phyloP scores from a whole-genome alignment of 1,284 basidiomycete species.

The Trametes polyzona region DNA sequence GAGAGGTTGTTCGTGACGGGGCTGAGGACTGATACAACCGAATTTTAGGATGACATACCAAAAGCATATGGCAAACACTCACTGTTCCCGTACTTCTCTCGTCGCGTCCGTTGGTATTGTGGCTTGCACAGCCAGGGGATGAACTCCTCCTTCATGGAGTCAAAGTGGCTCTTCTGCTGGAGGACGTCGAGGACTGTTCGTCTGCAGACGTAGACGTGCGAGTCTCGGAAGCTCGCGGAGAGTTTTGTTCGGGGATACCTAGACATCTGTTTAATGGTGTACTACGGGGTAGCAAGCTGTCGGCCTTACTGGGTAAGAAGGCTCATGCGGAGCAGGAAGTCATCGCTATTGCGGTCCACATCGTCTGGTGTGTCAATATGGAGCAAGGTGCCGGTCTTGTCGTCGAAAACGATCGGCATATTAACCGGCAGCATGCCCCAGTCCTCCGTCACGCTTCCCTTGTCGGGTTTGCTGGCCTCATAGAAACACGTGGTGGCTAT shows the following conservation, averaged over 20 bases:
- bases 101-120: conserved; percentile 69
- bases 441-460: conserved; percentile 61
- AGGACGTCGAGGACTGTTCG: conserved; percentile 76
- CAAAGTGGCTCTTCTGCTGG: conserved; percentile 67
- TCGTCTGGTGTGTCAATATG: conserved; percentile 72
- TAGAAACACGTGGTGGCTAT: conserved; percentile 85
- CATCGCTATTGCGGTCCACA: conserved; percentile 68
- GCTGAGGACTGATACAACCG: conserved; percentile 48
- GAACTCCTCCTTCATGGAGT: conserved; percentile 86
- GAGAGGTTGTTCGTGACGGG: conserved; percentile 44
- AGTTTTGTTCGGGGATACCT: conserved; percentile 80
- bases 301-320: conserved; percentile 62
- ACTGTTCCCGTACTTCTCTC: conserved; percentile 54
- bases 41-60: no score
- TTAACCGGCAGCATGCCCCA: conserved; percentile 55
- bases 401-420: conserved; percentile 67
- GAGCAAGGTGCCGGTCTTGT: conserved; percentile 66
- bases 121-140: conserved; percentile 89
- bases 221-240: conserved; percentile 76
- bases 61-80: not conserved
- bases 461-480: conserved; percentile 56
- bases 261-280: conserved; percentile 4
- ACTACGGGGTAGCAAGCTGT: conserved; percentile 1
- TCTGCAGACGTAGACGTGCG: conserved; percentile 89
- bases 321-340: conserved; percentile 74